Evolutionary conservation across 2,329 filamentous ascomycete genomes (phyloP), one percentile per base, ranked within the genome.

Genomic region (Sordariomycetes sp.): DNA sequence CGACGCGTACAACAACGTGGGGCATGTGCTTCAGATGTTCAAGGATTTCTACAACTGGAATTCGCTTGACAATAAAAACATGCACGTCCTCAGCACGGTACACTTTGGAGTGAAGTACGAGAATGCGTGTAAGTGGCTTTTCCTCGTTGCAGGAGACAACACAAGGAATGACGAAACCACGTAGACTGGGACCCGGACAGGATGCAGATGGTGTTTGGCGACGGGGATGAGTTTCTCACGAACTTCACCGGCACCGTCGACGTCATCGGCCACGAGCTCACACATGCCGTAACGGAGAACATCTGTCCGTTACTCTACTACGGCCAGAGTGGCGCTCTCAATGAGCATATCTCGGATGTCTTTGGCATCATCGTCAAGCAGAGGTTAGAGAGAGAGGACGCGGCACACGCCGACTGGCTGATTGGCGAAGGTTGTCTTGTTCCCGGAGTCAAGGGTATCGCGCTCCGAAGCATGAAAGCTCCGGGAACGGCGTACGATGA

Each of bases 321-420:
- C n/a, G 73, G 70, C 42, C 75, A 82, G 64, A 67, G 74, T 15
- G 79, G 79, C 20, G 78, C 78, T 15, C 68, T 82, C 45, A 82
- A 82, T 59, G 79, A 82, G 65, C 76, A 78, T 61, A 62, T 81
- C 35, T 76, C 78, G 0, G 79, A 82, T 61, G 75, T 76, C 1
- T 81, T 81, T 62, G 79, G 77, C 59, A 74, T 77, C 65, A 80
- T 82, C 75, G 67, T 78, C 59, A 79, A 81, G 69, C 79, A 82
- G 65, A 72, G 72, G 61, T 69, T 71, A 10, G 69, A 78, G 56
- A 60, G 76, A 24, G 71, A 75, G 62, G 72, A 67, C 10, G 69
- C 75, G 1, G 69, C 69, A 3, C 66, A 72, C 10, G 75, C 77
- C 2, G 76, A 81, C 63, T 81, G 78, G 78, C 68, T 81, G 2